Evolutionary conservation across 2,329 filamentous ascomycete genomes (phyloP).

Genomic region (Colletotrichum tamarilloi): DNA sequence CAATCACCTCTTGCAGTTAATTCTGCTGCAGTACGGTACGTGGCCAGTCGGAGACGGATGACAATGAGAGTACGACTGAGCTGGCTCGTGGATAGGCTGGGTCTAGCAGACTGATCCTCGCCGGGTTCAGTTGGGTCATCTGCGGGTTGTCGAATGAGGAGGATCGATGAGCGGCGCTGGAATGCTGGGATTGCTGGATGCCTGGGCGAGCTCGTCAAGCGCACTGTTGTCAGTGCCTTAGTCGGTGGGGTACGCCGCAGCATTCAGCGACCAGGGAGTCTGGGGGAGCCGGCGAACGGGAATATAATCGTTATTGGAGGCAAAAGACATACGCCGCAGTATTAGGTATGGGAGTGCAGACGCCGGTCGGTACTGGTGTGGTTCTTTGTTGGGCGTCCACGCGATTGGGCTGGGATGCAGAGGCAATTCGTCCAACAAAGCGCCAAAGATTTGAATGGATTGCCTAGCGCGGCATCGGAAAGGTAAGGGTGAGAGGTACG

Average conservation of each 20-base stretch:
- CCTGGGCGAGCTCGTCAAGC: conserved; percentile 24
- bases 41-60: conserved; percentile 10
- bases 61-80: conserved; percentile 7
- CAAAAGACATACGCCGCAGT: conserved; percentile 27
- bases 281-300: conserved; percentile 16
- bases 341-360: not conserved
- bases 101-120: conserved; percentile 28
- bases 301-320: conserved; percentile 35
- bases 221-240: conserved; percentile 34
- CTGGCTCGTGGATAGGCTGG: conserved; percentile 28
- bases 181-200: conserved; percentile 28
- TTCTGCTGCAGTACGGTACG: conserved; percentile 7
- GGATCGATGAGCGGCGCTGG: conserved; percentile 19
- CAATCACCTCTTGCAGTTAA: not conserved
- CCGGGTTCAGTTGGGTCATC: conserved; percentile 28
- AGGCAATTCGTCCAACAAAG: not conserved
- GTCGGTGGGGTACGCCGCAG: conserved; percentile 13
- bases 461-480: not conserved
- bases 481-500: not conserved
- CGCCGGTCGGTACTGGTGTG: conserved; percentile 23
- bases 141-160: conserved; percentile 27
- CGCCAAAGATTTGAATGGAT: not conserved
- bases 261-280: conserved; percentile 26
- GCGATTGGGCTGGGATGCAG: conserved; percentile 27
- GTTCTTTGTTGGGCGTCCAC: conserved; percentile 15